Percentiles rank a stretch among this genome's conserved stretches.
phyloP scores from a whole-genome alignment of 225 moss, liverwort and hornwort genomes.

The Marchantia polymorpha region DNA sequence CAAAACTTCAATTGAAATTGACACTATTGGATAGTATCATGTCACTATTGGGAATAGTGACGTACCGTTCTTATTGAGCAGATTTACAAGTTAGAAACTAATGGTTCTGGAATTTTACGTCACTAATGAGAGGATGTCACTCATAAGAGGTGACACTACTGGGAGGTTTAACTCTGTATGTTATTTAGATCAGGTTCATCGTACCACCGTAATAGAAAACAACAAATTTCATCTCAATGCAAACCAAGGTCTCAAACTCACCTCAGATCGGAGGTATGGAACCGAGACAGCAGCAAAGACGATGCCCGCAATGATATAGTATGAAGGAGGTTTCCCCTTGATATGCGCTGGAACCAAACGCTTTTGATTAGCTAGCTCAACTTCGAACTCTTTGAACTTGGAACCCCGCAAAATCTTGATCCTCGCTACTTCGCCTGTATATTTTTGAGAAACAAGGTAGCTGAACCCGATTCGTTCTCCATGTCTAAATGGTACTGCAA shows the following conservation, averaged over 20 bases:
- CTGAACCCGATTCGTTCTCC: conserved; percentile 99
- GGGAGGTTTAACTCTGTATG: too few relatives aligned
- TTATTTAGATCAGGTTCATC: too few relatives aligned
- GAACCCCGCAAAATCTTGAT: conserved; percentile 83
- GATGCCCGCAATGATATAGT: conserved; percentile 95
- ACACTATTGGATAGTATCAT: too few relatives aligned
- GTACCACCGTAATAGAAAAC: background rate
- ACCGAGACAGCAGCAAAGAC: conserved; percentile 97
- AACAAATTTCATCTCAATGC: background rate
- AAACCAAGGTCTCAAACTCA: conserved; percentile 12
- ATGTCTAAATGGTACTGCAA: conserved; percentile 99
- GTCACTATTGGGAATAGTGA: too few relatives aligned
- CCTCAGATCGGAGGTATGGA: conserved; percentile 98
- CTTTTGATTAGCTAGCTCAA: conserved; percentile 92
- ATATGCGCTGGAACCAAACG: conserved; percentile 96
- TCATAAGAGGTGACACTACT: too few relatives aligned
- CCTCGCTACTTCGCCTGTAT: conserved; percentile 93
- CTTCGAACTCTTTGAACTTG: conserved; percentile 82
- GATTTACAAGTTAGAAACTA: too few relatives aligned
- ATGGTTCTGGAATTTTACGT: too few relatives aligned
- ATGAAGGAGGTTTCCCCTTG: conserved; percentile 94
- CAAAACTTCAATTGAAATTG: too few relatives aligned
- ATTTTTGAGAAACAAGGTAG: conserved; percentile 98
- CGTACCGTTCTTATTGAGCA: too few relatives aligned
- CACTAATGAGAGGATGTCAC: too few relatives aligned